Conservation (phyloP, 1,284 basidiomycete species). For the Hemileia vastatrix region DNA sequence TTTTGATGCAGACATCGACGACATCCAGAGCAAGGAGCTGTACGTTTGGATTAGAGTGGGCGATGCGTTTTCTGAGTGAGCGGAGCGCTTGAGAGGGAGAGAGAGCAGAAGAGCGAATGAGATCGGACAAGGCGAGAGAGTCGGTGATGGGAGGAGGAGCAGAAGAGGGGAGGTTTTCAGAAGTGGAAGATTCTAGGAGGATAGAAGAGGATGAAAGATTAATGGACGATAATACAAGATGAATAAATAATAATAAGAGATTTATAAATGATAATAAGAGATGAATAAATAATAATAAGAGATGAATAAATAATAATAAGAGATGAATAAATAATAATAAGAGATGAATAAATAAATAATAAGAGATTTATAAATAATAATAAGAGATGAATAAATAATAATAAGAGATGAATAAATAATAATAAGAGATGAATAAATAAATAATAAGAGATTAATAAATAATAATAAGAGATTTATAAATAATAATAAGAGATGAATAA, state of each 20-base stretch:
- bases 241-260: not conserved
- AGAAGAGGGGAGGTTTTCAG: slow-evolving; percentile 18
- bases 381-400: too few relatives aligned
- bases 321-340: too few relatives aligned
- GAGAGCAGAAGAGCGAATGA: slow-evolving; percentile 80
- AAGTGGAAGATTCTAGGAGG: slow-evolving; percentile 15
- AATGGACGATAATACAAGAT: not conserved
- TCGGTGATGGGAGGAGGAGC: slow-evolving; percentile 18
- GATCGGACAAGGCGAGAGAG: slow-evolving; percentile 15
- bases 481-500: too few relatives aligned
- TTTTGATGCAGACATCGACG: slow-evolving; percentile 91
- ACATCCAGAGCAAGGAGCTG: slow-evolving; percentile 77
- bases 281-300: too few relatives aligned
- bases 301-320: too few relatives aligned
- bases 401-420: not conserved
- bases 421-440: not conserved
- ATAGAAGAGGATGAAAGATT: not conserved
- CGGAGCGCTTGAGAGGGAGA: slow-evolving; percentile 78
- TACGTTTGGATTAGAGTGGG: slow-evolving; percentile 93
- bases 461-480: not conserved
- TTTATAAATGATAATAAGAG: too few relatives aligned
- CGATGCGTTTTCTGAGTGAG: slow-evolving; percentile 72
- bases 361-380: too few relatives aligned
- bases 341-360: too few relatives aligned
- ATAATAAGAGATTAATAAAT: not conserved